Base-by-base conservation (phyloP, 2,329 filamentous ascomycete genomes). In the Lecanoromycetidae sp. region DNA sequence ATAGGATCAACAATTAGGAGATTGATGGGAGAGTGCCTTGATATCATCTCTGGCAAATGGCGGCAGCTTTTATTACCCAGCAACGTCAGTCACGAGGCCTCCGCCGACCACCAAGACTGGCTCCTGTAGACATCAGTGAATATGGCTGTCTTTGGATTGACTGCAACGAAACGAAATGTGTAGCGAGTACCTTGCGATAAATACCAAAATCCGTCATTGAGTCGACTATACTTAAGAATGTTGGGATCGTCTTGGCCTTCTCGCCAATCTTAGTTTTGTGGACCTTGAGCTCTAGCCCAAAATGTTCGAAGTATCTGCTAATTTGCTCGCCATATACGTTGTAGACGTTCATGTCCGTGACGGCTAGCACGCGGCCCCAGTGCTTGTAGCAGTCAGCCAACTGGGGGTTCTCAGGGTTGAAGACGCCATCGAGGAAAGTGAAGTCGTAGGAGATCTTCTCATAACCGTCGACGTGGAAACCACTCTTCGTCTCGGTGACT, bases 371-470 rank as follows among this genome's bases (percentile, higher is more conserved):
- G 44, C 80, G 72, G 26, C 74, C 70, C 80, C 80, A 84, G 52
- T 67, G 67, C 57, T 73, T 65, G 63, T 84, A 85, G 61, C 76
- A 80, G 23, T 77, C 64, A 13, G 80, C 77, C 8, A 85, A 70
- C 55, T 82, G 72, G 13, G 66, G 56, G 57, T 83, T 82, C 53
- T 68, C 57, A 34, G 68, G 57, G 58, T 82, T 66, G 62, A 85
- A 84, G 48, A 85, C 71, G 39, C 74, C 76, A 55, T 85, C 80
- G 38, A 84, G 71, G 63, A 85, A 84, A 46, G 77, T 76, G 61
- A 85, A 85, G 63, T 83, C 79, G 60, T 84, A 84, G 58, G 82
- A 76, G 58, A 84, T 84, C 70, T 82, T 84, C 69, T 85, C 81
- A 56, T 82, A 83, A 20, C 81, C 81, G 55, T 79, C 76, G 51